Evolutionary conservation across 768 basidiomycete species (phyloP), one percentile per base, ranked within the genome.

Genomic region (Leccinellum albellum): DNA sequence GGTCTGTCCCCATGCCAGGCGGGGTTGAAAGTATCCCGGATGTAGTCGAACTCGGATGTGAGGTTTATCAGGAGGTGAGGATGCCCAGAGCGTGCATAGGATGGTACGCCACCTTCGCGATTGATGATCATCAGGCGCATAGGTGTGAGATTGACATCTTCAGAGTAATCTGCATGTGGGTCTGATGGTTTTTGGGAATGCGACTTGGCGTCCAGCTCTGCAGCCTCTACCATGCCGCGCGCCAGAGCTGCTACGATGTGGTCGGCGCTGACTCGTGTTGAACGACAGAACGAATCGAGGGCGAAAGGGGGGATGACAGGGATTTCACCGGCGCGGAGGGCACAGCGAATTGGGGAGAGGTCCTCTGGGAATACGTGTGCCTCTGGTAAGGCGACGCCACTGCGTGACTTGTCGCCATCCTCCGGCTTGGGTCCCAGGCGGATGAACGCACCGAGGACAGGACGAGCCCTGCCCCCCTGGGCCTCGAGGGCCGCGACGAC

Each of bases 61-160:
- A 98, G 82, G 71, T 99, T 99, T 78, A 99, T 87, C 57, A 97
- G 84, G 23, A 99, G 86, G 76, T 99, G 97, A 20, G 97, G 97
- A 61, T 91, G 84, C 47, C 97, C 97, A 10, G 83, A 84, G 29
- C 97, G 92, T 33, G 97, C 97, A 70, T 98, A 98, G 0, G 97
- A 98, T 21, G 97, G 97, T 3, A 98, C 88, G 14, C 97, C 97
- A 23, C 97, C 97, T 73, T 96, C 92, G 20, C 89, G 83, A 71
- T 94, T 96, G 73, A 99, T 98, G 72, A 98, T 89, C 90, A 99
- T 95, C 57, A 99, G 82, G 28, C 97, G 89, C 54, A 98, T 77
- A 1, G 97, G 97, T 4, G 94, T 95, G 56, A 99, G 82, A 73
- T 98, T 91, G 54, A 87, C 73, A 31, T 87, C 82, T 29, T 79